Base-by-base conservation (phyloP, 306 rosid genomes). In the Cucurbita ficifolia region DNA sequence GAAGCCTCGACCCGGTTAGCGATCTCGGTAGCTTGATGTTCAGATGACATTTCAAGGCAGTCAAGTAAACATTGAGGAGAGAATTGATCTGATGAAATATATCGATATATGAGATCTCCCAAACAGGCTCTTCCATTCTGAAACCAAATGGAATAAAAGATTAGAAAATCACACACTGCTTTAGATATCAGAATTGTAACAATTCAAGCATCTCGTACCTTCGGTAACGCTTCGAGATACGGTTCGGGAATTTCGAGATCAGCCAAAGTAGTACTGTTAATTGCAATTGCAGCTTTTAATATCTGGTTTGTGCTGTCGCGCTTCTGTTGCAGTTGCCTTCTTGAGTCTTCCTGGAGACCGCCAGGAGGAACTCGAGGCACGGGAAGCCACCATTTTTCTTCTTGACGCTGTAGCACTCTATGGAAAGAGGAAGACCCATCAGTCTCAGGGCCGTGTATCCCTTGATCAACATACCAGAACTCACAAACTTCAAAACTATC, bases 341-440 rank as follows among this genome's bases (percentile, higher is more conserved):
- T 88, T 12, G 89, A 62, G 70, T 83, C 74, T 46, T 91, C 92
- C 6, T 81, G 79, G 76, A 95, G 96, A 54, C 97, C 99, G 14
- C 89, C 86, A 4, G 96, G 79, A 75, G 99, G 97, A 56, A 89
- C 96, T 54, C 91, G 87, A 6, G 97, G 99, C 7, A 91, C 96
- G 8, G 97, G 97, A 67, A 95, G 89, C 99, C 97, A 95, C 97
- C 99, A 91, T 72, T 91, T 95, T 62, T 88, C 99, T 75, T 95
- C 97, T 74, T 91, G 97, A 13, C 96, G 87, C 77, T 93, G 87
- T 59, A 93, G 90, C 2, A 86, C 86, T 84, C 82, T 86, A 61
- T 82, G 83, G 62, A 88, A 87, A 70, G 96, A 84, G 60, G 89
- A 80, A 58, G 96, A 86, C 14, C 89, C 90, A 75, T 84, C 91